These are phyloP conservation scores for Laguncularia racemosa DNA, from an alignment of 345 rosid genomes.

Conservation along the genomic window DNA sequence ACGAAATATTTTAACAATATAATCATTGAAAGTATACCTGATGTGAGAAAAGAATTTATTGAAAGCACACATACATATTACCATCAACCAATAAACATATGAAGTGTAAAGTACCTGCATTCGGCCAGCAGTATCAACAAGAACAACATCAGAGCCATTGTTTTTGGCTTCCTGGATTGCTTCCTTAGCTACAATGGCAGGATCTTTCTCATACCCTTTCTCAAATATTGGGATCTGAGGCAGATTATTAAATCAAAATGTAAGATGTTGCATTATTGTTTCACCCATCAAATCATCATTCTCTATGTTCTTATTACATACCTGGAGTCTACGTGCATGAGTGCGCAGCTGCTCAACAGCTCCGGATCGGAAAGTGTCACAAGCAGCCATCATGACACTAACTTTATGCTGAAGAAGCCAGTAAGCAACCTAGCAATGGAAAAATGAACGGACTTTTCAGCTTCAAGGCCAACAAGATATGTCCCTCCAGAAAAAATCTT, in stretches of 20 bases:
- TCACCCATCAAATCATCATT: not conserved
- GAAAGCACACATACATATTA: not conserved
- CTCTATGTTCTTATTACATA: conserved; percentile 11
- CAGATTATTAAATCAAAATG: not conserved
- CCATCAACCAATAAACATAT: not conserved
- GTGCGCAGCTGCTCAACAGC: conserved; percentile 97
- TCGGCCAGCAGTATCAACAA: conserved; percentile 98
- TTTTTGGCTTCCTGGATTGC: conserved; percentile 89
- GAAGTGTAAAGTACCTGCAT: conserved; percentile 54
- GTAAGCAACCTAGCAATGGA: conserved; percentile 65
- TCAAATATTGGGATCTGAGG: conserved; percentile 88
- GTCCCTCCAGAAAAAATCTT: not conserved
- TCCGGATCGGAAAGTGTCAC: conserved; percentile 97
- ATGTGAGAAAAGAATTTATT: not conserved
- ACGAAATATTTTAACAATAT: too few relatives aligned
- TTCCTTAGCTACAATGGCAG: conserved; percentile 96
- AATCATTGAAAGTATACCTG: not conserved
- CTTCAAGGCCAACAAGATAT: too few relatives aligned
- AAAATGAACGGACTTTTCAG: not conserved
- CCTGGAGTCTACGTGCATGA: conserved; percentile 98
- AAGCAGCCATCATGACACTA: conserved; percentile 98
- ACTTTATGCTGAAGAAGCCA: conserved; percentile 95
- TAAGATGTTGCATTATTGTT: not conserved
- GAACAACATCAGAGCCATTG: conserved; percentile 89
- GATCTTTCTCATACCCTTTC: conserved; percentile 98